A percentile compares a stretch with the other conserved stretches of the same genome.
Evolutionary conservation across 306 rosid species (phyloP).

Genomic region (Prunus davidiana): DNA sequence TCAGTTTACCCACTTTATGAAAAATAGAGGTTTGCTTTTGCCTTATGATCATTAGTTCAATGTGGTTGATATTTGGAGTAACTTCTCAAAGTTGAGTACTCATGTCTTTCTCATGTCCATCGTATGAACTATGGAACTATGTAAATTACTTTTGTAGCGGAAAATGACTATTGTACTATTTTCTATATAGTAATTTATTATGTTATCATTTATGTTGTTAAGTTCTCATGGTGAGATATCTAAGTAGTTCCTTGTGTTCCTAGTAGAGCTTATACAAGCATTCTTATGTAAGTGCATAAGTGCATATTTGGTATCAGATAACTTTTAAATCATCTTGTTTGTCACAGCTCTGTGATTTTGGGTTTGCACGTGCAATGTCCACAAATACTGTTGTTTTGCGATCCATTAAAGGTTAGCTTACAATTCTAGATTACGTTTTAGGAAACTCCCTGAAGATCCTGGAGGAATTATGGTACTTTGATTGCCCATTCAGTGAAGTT

Average conservation of each 20-base stretch:
- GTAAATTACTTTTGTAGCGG: too few species aligned
- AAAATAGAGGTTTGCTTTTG: too few species aligned
- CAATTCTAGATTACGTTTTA: constrained; percentile 13
- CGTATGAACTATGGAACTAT: background rate
- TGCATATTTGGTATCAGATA: background rate
- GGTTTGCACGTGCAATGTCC: constrained; percentile 99
- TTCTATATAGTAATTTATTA: too few species aligned
- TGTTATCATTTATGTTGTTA: background rate
- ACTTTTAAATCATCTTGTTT: constrained; percentile 17
- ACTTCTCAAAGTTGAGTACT: background rate
- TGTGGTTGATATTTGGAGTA: background rate
- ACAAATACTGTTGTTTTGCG: constrained; percentile 93
- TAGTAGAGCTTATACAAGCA: too few species aligned
- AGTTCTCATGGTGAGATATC: background rate
- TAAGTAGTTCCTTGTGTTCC: background rate
- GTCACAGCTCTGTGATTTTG: constrained; percentile 94
- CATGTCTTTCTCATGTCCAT: background rate
- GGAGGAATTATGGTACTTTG: constrained; percentile 7
- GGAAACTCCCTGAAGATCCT: constrained; percentile 5
- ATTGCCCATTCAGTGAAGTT: background rate
- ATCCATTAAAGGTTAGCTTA: constrained; percentile 83
- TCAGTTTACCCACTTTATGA: too few species aligned
- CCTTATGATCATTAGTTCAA: background rate
- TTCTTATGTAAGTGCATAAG: background rate
- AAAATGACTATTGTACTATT: too few species aligned